Evolutionary conservation across 768 basidiomycete genomes (phyloP).

Genomic region (Coprinellus micaceus): DNA sequence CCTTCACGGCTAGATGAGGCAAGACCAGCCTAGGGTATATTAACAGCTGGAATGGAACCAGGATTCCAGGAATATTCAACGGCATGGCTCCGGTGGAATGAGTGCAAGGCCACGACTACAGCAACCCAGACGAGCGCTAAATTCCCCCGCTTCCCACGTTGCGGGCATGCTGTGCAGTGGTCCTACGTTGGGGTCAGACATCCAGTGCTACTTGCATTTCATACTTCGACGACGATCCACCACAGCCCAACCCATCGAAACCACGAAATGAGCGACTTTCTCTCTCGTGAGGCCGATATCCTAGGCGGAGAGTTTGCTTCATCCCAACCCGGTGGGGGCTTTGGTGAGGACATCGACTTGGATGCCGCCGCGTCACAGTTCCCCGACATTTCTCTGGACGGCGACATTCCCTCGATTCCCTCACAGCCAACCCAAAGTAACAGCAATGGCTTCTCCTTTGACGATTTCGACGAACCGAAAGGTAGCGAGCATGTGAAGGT

Average conservation of each 20-base stretch:
- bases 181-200: not conserved
- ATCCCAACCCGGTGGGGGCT: constrained; percentile 21
- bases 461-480: constrained; percentile 50
- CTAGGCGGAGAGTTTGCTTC: constrained; percentile 27
- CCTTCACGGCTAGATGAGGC: constrained; percentile 64
- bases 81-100: constrained; percentile 48
- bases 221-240: too few species aligned
- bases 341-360: constrained; percentile 68
- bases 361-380: constrained; percentile 80
- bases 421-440: constrained; percentile 19
- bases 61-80: constrained; percentile 66
- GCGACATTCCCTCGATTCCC: constrained; percentile 44
- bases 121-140: not conserved
- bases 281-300: constrained; percentile 24
- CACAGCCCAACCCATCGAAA: not conserved
- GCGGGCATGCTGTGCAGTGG: not conserved
- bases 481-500: constrained; percentile 61
- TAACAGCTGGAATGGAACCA: constrained; percentile 69
- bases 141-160: constrained; percentile 1
- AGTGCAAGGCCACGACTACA: not conserved
- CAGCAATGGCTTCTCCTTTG: constrained; percentile 57
- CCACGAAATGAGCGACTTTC: constrained; percentile 39
- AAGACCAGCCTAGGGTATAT: constrained; percentile 64
- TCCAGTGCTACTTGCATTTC: too few species aligned
- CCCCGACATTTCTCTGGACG: constrained; percentile 78